These are phyloP conservation scores for Polygonum maritimum DNA, from an alignment of 148 eudicot species.

Conservation along the genomic window DNA sequence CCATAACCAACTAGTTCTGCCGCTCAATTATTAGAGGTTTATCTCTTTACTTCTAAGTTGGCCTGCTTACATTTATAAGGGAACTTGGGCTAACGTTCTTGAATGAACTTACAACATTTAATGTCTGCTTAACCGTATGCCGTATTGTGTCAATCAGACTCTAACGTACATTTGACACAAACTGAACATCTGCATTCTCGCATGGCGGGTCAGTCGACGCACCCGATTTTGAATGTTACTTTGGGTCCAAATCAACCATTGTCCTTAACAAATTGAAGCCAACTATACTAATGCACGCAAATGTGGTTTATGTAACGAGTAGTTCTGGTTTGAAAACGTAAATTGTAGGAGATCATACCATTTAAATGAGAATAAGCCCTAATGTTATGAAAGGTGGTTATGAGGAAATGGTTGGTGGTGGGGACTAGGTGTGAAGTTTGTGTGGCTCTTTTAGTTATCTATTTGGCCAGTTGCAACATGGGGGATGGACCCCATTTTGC, in stretches of 20 bases:
- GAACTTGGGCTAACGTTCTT: neutral
- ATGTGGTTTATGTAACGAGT: neutral
- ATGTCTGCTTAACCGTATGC: neutral
- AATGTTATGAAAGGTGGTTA: neutral
- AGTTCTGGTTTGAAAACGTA: neutral
- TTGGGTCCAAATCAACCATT: neutral
- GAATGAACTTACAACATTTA: neutral
- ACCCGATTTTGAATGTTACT: neutral
- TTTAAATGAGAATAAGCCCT: neutral
- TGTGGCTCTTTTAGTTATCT: neutral
- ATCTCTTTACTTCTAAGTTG: slow-evolving; percentile 1
- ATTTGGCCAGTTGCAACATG: neutral
- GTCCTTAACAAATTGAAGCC: no score
- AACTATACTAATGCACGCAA: no score
- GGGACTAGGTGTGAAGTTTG: neutral
- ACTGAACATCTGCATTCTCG: neutral
- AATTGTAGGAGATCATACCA: no score
- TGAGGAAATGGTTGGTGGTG: slow-evolving; percentile 3
- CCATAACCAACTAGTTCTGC: neutral
- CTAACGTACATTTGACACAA: neutral
- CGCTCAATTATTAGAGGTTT: slow-evolving; percentile 4
- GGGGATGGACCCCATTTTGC: neutral
- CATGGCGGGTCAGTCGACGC: neutral
- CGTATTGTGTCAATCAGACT: neutral
- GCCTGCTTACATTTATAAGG: neutral